Evolutionary conservation across 805 yeast genomes (phyloP).

Genomic region (Wickerhamomyces silvicola): DNA sequence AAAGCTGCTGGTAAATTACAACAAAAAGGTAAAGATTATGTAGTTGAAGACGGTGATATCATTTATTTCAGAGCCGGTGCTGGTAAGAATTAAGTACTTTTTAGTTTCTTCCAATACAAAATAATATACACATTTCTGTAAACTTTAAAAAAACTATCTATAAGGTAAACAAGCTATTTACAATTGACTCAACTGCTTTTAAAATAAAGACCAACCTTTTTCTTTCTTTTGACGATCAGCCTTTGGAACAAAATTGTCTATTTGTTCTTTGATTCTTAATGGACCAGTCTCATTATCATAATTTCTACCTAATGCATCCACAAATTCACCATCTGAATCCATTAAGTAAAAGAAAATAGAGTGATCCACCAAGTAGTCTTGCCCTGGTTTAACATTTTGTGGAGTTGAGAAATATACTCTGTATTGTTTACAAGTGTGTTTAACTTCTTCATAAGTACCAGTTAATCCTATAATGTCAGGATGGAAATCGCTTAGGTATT

Average conservation of each 20-base stretch:
- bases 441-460: slow-evolving; percentile 82
- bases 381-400: slow-evolving; percentile 87
- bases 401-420: slow-evolving; percentile 98
- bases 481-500: slow-evolving; percentile 84
- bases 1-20: slow-evolving; percentile 83
- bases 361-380: slow-evolving; percentile 94
- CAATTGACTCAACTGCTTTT: no score
- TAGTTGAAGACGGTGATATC: slow-evolving; percentile 92
- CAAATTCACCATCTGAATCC: slow-evolving; percentile 97
- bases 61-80: slow-evolving; percentile 92
- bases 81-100: slow-evolving; percentile 53
- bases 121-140: no score
- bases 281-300: slow-evolving; percentile 75
- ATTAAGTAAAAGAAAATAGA: slow-evolving; percentile 93
- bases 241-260: slow-evolving; percentile 68
- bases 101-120: background rate
- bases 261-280: slow-evolving; percentile 66
- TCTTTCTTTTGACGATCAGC: slow-evolving; percentile 59
- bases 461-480: slow-evolving; percentile 86
- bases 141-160: background rate
- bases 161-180: no score
- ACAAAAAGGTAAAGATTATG: slow-evolving; percentile 92
- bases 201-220: slow-evolving; percentile 43
- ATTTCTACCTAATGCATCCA: slow-evolving; percentile 91
- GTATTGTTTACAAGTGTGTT: slow-evolving; percentile 78